phyloP scores from a whole-genome alignment of 2,329 filamentous ascomycete genomes.

The Aspergillus sp. region DNA sequence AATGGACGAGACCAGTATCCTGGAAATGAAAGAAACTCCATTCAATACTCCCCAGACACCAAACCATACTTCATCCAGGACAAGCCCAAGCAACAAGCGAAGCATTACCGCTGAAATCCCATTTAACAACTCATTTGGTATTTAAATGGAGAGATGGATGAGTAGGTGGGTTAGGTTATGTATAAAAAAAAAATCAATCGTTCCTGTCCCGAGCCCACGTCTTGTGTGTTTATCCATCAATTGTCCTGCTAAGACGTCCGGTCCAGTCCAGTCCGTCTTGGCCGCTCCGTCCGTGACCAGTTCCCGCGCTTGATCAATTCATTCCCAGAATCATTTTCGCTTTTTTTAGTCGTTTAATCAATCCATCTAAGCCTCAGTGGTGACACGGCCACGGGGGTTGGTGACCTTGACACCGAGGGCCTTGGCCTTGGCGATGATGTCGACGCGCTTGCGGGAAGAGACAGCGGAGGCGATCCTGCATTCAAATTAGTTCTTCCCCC shows the following conservation, averaged over 20 bases:
- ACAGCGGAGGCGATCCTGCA: constrained; percentile 93
- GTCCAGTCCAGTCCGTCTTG: neutral
- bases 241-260: constrained; percentile 15
- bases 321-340: constrained; percentile 13
- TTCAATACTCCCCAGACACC: neutral
- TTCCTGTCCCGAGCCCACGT: neutral
- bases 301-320: constrained; percentile 9
- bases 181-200: constrained; percentile 5
- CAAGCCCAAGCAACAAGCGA: neutral
- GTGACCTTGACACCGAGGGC: constrained; percentile 99
- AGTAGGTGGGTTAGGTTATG: constrained; percentile 1
- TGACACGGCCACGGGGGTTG: constrained; percentile 98
- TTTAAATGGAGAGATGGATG: constrained; percentile 5
- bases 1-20: neutral
- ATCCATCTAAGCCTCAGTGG: constrained; percentile 72
- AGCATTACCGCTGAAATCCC: neutral
- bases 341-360: constrained; percentile 16
- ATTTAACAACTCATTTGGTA: constrained; percentile 3
- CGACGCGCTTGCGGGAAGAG: constrained; percentile 97
- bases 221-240: constrained; percentile 13
- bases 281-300: neutral
- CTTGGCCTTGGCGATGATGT: constrained; percentile 97
- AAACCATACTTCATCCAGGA: neutral
- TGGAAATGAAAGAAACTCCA: neutral
- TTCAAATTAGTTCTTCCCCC: neutral